Percentiles rank a stretch among this genome's conserved stretches.
Conservation (phyloP, 2,329 filamentous ascomycete species). For the Neofusicoccum laricinum region DNA sequence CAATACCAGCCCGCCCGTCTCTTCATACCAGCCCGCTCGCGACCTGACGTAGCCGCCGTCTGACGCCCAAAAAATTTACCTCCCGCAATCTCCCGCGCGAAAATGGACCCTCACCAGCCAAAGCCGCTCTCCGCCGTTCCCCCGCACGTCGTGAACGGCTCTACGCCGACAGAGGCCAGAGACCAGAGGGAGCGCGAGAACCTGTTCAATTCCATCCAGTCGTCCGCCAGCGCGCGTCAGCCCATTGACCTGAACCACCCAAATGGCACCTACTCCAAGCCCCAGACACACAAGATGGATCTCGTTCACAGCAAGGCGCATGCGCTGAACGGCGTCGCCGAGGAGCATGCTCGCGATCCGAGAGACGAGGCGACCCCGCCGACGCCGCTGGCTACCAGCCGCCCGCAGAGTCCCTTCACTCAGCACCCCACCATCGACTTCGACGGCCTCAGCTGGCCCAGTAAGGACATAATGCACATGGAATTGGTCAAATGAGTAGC, state of each 20-base stretch:
- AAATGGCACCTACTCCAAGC: constrained; percentile 29
- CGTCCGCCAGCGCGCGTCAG: constrained; percentile 52
- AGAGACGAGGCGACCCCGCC: constrained; percentile 49
- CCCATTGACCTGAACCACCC: constrained; percentile 44
- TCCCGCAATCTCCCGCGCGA: constrained; percentile 9
- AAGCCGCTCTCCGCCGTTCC: constrained; percentile 54
- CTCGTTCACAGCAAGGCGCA: not conserved
- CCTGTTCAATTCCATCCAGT: constrained; percentile 57
- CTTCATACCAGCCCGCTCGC: not conserved
- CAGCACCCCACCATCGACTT: constrained; percentile 53
- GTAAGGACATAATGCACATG: constrained; percentile 29
- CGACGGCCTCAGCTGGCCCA: constrained; percentile 56
- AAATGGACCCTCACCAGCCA: constrained; percentile 47
- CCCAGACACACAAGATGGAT: not conserved
- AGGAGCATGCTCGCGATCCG: constrained; percentile 51
- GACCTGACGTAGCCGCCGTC: constrained; percentile 4
- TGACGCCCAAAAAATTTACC: constrained; percentile 10
- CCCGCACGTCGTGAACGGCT: constrained; percentile 56
- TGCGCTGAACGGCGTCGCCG: constrained; percentile 30
- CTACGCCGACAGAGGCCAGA: constrained; percentile 48
- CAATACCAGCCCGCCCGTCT: not conserved
- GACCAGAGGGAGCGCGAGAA: constrained; percentile 54
- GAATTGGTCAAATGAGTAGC: not conserved
- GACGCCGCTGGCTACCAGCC: constrained; percentile 54
- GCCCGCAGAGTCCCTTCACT: constrained; percentile 50